phyloP scores from a whole-genome alignment of 441 rosid genomes.

The Mallotus japonicus region DNA sequence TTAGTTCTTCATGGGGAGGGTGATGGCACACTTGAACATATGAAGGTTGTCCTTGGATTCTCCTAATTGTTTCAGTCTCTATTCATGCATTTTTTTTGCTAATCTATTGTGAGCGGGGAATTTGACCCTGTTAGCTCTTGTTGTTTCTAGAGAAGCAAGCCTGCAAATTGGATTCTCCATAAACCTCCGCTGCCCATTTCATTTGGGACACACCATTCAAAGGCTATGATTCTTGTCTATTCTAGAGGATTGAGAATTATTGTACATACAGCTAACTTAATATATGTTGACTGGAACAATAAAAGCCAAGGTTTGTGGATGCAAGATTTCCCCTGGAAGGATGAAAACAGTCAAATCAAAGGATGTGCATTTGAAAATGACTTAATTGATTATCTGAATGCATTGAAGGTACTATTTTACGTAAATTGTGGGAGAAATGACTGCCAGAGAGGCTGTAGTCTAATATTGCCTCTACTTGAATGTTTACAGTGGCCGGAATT shows the following conservation, averaged over 20 bases:
- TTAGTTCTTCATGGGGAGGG: slow-evolving; percentile 91
- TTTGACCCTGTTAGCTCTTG: slow-evolving; percentile 13
- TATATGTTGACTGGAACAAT: slow-evolving; percentile 92
- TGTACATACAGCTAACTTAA: slow-evolving; percentile 89
- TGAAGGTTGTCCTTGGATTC: slow-evolving; percentile 58
- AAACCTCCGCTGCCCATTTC: slow-evolving; percentile 87
- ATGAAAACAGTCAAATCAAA: slow-evolving; percentile 43
- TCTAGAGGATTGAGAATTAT: slow-evolving; percentile 75
- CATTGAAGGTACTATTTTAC: slow-evolving; percentile 57
- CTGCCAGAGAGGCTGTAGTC: too few relatives aligned
- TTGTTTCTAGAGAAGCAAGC: slow-evolving; percentile 63
- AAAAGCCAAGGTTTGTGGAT: slow-evolving; percentile 97
- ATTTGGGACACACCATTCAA: slow-evolving; percentile 90
- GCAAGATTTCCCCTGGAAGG: slow-evolving; percentile 99
- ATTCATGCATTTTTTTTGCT: slow-evolving; percentile 6
- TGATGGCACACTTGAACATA: slow-evolving; percentile 62
- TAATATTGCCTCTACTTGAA: slow-evolving; percentile 12
- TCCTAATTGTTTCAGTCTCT: slow-evolving; percentile 8
- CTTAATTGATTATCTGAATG: slow-evolving; percentile 73
- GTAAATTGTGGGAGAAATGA: neutral
- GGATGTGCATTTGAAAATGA: slow-evolving; percentile 75
- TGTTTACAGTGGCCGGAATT: slow-evolving; percentile 74
- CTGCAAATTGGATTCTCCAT: slow-evolving; percentile 80
- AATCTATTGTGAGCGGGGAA: neutral
- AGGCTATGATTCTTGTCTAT: slow-evolving; percentile 89